Evolutionary conservation across 2,329 filamentous ascomycete species (phyloP), one percentile per base, ranked within the genome.

Genomic region (Xylariaceae sp.): DNA sequence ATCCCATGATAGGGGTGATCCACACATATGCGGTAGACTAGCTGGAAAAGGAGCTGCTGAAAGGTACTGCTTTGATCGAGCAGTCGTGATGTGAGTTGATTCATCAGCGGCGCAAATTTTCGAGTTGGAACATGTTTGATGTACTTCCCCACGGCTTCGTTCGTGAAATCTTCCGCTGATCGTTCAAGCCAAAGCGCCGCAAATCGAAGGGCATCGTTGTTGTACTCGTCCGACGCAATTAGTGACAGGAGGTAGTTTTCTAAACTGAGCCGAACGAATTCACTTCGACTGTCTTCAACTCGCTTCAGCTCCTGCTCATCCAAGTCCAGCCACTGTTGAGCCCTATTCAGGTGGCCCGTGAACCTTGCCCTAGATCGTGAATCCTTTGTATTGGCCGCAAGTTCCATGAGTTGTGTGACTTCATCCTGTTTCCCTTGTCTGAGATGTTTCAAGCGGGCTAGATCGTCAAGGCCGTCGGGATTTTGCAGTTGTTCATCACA

Each of bases 1-100:
- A 97, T 93, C 53, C 92, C 92, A 71, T 99, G 95, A 72, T 92
- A 96, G 0, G 94, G 95, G 74, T 99, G 94, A 59, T 99, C 92
- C 9, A 83, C 80, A 70, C 93, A 97, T 57, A 99, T 96, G 7
- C 86, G 87, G 68, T 86, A 85, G 3, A 97, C 86, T 15, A 99
- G 77, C 1, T 80, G 78, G 55, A 85, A 83, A 1, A 99, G 78
- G 1, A 93, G 79, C 47, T 78, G 80, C 69, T 99, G 94, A 69
- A 99, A 99, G 0, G 78, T 71, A 13, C 80, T 82, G 1, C 81
- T 74, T 37, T 87, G 82, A 62, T 89, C 84, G 62, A 96, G 86
- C 4, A 99, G 77, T 6, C 94, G 87, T n/a, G 95, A 99, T 4
- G 92, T 93, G 37, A 99, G 82, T 73, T 99, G 94, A 69, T 97